Conservation (phyloP, 371 early-diverging fungal genomes). For the Umbelopsis sp. region DNA sequence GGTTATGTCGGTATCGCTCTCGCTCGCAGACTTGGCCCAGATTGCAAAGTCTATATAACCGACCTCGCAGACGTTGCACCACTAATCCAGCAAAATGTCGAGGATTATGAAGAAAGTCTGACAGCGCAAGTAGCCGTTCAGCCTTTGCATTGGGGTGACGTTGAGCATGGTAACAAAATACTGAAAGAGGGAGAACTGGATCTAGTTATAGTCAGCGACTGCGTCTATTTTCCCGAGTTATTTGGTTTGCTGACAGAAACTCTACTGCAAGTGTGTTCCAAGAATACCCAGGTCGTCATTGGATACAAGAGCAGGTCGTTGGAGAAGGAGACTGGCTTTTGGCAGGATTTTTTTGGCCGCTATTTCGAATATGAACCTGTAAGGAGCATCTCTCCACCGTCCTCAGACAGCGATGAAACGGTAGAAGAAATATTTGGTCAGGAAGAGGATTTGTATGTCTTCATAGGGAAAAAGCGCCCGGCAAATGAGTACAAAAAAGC, state of each 20-base stretch:
- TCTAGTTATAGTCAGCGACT: constrained; percentile 57
- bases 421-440: constrained; percentile 44
- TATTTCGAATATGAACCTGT: constrained; percentile 62
- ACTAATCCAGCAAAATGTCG: constrained; percentile 52
- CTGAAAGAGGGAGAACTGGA: constrained; percentile 43
- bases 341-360: constrained; percentile 65
- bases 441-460: constrained; percentile 54
- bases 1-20: constrained; percentile 63
- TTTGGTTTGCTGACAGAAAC: constrained; percentile 53
- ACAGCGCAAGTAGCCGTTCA: constrained; percentile 39
- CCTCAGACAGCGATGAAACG: constrained; percentile 18
- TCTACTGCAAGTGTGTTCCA: constrained; percentile 43
- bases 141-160: constrained; percentile 60
- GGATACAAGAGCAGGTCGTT: constrained; percentile 63
- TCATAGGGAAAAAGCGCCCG: constrained; percentile 41
- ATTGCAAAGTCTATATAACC: constrained; percentile 52
- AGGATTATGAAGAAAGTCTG: constrained; percentile 6
- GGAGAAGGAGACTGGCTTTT: constrained; percentile 63
- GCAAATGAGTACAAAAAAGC: constrained; percentile 47
- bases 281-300: constrained; percentile 50
- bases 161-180: constrained; percentile 32
- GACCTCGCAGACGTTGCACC: constrained; percentile 62
- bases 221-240: constrained; percentile 63
- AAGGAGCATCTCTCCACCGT: constrained; percentile 27
- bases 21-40: constrained; percentile 41